Evolutionary conservation across 208 protist genomes (phyloP).

Genomic region (Leptomonas pyrrhocoris): DNA sequence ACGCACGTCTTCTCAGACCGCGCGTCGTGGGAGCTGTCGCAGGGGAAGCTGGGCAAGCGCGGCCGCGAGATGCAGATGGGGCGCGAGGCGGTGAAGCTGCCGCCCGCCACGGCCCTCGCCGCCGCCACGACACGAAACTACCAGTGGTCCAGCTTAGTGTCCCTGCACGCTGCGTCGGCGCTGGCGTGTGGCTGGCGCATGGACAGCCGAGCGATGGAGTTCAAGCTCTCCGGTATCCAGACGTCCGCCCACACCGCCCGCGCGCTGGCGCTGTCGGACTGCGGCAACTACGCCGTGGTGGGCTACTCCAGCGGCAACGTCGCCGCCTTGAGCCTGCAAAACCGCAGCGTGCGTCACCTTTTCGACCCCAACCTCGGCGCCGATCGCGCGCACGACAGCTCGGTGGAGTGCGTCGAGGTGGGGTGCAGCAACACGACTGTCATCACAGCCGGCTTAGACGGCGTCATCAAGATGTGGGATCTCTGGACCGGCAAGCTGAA

Average conservation of each 20-base stretch:
- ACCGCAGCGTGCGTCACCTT: slow-evolving; percentile 74
- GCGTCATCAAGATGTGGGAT: slow-evolving; percentile 80
- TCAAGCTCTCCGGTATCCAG: slow-evolving; percentile 77
- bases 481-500: slow-evolving; percentile 52
- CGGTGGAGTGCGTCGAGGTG: slow-evolving; percentile 83
- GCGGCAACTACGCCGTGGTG: slow-evolving; percentile 88
- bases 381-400: slow-evolving; percentile 57
- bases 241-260: slow-evolving; percentile 77
- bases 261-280: slow-evolving; percentile 76
- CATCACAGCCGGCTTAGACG: slow-evolving; percentile 77
- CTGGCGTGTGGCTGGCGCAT: slow-evolving; percentile 84
- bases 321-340: slow-evolving; percentile 74
- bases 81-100: slow-evolving; percentile 72
- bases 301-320: slow-evolving; percentile 90
- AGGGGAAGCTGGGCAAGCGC: slow-evolving; percentile 80
- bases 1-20: slow-evolving; percentile 91
- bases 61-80: slow-evolving; percentile 61
- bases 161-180: slow-evolving; percentile 74
- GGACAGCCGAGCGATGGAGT: slow-evolving; percentile 77
- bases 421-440: slow-evolving; percentile 73
- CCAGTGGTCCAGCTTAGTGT: slow-evolving; percentile 85
- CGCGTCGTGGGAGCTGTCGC: slow-evolving; percentile 90
- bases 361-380: slow-evolving; percentile 54
- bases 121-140: slow-evolving; percentile 79
- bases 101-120: slow-evolving; percentile 69